Percentiles rank a stretch among this genome's conserved stretches.
Conservation (phyloP, 2,329 filamentous ascomycete species). For the Periglandula ipomoeae region DNA sequence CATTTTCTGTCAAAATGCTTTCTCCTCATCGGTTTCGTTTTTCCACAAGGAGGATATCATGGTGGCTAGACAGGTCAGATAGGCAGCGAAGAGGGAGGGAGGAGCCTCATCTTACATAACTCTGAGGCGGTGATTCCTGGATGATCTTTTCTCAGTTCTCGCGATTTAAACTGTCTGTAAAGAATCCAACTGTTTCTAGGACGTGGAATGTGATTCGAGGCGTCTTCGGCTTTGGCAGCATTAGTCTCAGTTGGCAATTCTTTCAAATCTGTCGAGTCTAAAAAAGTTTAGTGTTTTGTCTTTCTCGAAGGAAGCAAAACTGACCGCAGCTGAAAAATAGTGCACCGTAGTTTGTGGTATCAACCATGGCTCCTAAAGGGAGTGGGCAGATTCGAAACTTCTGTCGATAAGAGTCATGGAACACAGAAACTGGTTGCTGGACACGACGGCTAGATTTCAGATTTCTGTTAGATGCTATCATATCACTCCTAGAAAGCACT, state of each 20-base stretch:
- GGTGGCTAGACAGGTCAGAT: conserved; percentile 13
- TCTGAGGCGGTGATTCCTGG: conserved; percentile 18
- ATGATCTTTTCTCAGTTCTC: conserved; percentile 14
- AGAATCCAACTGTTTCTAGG: conserved; percentile 25
- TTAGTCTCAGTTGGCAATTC: not conserved
- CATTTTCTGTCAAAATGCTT: conserved; percentile 14
- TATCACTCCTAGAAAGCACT: not conserved
- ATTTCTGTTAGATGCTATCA: not conserved
- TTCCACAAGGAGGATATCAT: conserved; percentile 21
- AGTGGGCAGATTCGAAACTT: conserved; percentile 20
- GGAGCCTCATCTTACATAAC: conserved; percentile 19
- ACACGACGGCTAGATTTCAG: conserved; percentile 13
- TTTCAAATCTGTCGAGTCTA: conserved; percentile 8
- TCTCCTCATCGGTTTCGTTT: conserved; percentile 15
- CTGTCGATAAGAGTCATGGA: conserved; percentile 13
- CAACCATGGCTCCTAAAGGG: conserved; percentile 8
- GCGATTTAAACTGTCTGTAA: conserved; percentile 21
- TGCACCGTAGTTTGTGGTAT: conserved; percentile 10
- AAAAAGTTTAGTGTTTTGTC: not conserved
- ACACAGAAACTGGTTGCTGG: conserved; percentile 18
- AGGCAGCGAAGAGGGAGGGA: not conserved
- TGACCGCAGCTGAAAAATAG: conserved; percentile 15
- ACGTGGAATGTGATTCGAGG: conserved; percentile 15
- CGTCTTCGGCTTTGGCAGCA: not conserved
- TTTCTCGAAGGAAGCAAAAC: not conserved